Base-by-base conservation (phyloP, 345 rosid species). In the Gossypium rotundifolium region DNA sequence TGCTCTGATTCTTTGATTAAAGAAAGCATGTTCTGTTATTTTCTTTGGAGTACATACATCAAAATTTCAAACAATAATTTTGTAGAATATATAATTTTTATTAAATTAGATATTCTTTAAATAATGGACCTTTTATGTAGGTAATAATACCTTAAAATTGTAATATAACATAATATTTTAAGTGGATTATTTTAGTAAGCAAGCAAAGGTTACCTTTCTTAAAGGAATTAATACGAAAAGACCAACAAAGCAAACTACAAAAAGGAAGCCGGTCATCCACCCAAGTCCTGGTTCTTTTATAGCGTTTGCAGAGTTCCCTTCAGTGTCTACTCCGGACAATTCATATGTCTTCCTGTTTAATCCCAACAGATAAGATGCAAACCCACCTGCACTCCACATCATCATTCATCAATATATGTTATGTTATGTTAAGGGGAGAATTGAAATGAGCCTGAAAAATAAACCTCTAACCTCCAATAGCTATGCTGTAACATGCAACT, bases 181-280 rank as follows among this genome's bases (percentile, higher is more conserved):
- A 33, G 40, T 33, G 40, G 40, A 33, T 33, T 33, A 33, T 33
- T 33, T 33, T 33, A 33, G 40, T 33, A 33, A 33, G 40, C 40
- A 48, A 48, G 14, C 52, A 1, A 55, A 55, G 25, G 45, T 74
- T 51, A 87, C 96, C 91, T 94, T 94, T 71, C 98, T 81, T 59
- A 94, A 93, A 72, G 98, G 98, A 77, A 94, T 92, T 70, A 94
- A 78, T 69, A 89, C 98, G 61, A 92, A 94, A 69, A 94, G 95
- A 46, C 98, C 97, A 38, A 94, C 89, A 85, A 91, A 94, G 85
- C 98, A 94, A 67, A 91, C 97, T 13, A 83, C 80, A 63, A 86
- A 92, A 68, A 94, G 95, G 81, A 76, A 92, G 73, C 86, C 89
- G 75, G 85, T 87, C 98, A 94, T 94, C 98, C 98, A 94, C 62